Conservation (phyloP, 2,329 filamentous ascomycete species). For the Cladobotryum protrusum region DNA sequence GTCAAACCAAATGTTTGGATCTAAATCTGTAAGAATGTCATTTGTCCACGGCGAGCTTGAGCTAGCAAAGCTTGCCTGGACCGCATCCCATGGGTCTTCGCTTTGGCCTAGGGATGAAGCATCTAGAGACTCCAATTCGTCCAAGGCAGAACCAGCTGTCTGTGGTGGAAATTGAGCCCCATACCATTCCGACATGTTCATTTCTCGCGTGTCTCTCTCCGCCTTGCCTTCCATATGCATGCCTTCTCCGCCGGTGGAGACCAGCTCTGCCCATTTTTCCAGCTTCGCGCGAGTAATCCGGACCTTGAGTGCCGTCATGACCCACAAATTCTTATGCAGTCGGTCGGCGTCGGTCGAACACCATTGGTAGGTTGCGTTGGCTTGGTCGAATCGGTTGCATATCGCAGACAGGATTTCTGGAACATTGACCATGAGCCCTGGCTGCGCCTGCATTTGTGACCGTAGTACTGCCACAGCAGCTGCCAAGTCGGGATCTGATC, state of each 20-base stretch:
- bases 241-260: constrained; percentile 30
- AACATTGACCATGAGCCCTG: constrained; percentile 40
- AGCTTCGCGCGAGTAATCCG: constrained; percentile 41
- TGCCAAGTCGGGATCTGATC: constrained; percentile 33
- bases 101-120: neutral
- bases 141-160: constrained; percentile 3
- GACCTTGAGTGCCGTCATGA: constrained; percentile 41
- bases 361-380: constrained; percentile 30
- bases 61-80: neutral
- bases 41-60: constrained; percentile 24
- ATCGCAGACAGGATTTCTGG: constrained; percentile 36
- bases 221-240: constrained; percentile 14
- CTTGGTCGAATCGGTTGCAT: constrained; percentile 37
- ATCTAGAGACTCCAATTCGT: constrained; percentile 1
- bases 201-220: neutral
- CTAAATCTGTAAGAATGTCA: constrained; percentile 27
- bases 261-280: constrained; percentile 41
- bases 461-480: constrained; percentile 35
- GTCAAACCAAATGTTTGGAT: constrained; percentile 31
- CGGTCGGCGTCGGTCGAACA: constrained; percentile 25
- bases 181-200: constrained; percentile 9
- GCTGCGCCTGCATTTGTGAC: constrained; percentile 36
- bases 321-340: constrained; percentile 42
- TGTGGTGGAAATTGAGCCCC: constrained; percentile 10
- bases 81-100: no score